Evolutionary conservation across 176 grass and related monocot species (phyloP).

Genomic region (Oryza officinalis): DNA sequence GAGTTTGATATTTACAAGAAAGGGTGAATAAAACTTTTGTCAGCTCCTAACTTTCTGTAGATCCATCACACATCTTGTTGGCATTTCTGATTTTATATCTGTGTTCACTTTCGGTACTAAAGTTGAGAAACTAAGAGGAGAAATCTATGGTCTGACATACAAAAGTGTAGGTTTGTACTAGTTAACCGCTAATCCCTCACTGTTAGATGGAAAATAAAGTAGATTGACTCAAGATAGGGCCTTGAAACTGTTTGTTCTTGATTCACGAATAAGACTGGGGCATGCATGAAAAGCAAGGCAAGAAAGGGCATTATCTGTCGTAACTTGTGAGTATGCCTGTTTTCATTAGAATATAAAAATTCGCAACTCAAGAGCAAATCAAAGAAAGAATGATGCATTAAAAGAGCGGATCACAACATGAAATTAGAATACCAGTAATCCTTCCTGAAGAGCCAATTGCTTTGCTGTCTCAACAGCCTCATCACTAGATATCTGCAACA

Average conservation of each 20-base stretch:
- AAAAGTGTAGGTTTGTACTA: neutral
- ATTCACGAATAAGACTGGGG: neutral
- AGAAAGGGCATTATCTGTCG: neutral
- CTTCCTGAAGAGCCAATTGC: slow-evolving; percentile 93
- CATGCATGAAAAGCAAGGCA: neutral
- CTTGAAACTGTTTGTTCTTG: slow-evolving; percentile 14
- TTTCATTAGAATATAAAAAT: neutral
- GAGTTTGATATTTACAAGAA: too few species aligned
- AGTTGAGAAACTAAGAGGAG: neutral
- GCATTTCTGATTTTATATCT: slow-evolving; percentile 9
- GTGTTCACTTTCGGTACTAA: neutral
- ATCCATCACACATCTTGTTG: slow-evolving; percentile 3
- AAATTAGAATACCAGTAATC: slow-evolving; percentile 71
- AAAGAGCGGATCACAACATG: slow-evolving; percentile 21
- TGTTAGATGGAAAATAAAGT: neutral
- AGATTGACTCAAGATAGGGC: neutral
- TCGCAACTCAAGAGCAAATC: neutral
- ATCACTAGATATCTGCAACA: slow-evolving; percentile 78
- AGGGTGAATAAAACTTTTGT: neutral
- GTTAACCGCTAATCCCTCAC: neutral
- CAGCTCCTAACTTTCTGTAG: neutral
- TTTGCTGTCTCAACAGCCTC: slow-evolving; percentile 95
- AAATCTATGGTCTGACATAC: neutral
- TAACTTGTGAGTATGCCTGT: neutral
- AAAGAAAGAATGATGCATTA: neutral